Percentiles rank a stretch among this genome's conserved stretches.
Evolutionary conservation across 2,329 filamentous ascomycete species (phyloP).

Genomic region (Ophiostoma ips): DNA sequence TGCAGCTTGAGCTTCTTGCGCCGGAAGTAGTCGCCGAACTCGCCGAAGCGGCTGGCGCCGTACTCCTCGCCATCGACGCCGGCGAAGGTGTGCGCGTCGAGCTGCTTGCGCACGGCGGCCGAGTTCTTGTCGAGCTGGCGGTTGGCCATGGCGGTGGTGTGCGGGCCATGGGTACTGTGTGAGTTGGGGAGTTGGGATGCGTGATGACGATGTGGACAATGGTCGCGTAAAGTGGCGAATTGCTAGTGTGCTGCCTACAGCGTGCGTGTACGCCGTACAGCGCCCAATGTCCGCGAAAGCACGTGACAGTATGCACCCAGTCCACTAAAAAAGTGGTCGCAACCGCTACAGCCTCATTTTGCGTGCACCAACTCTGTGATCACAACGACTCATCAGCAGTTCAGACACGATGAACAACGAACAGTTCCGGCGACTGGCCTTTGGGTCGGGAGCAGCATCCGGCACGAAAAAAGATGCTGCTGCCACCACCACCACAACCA

Average conservation of each 20-base stretch:
- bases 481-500: background rate
- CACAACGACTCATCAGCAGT: background rate
- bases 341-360: background rate
- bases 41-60: conserved; percentile 70
- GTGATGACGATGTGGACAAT: conserved; percentile 1
- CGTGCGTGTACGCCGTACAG: conserved; percentile 2
- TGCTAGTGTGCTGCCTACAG: conserved; percentile 2
- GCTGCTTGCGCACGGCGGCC: conserved; percentile 45
- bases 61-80: conserved; percentile 87
- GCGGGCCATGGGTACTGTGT: too few relatives aligned
- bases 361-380: background rate
- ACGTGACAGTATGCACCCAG: conserved; percentile 10
- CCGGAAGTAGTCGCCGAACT: conserved; percentile 82
- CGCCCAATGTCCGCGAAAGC: conserved; percentile 8
- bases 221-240: conserved; percentile 11
- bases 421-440: conserved; percentile 73
- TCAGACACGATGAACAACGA: conserved; percentile 68
- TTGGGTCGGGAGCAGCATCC: conserved; percentile 21
- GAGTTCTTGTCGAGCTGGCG: conserved; percentile 48
- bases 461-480: conserved; percentile 15
- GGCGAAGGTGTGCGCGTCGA: conserved; percentile 55
- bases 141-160: conserved; percentile 36
- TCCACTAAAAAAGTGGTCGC: background rate
- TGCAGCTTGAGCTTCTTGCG: conserved; percentile 96
- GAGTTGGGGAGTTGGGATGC: background rate